Evolutionary conservation across 805 yeast species (phyloP), one percentile per base, ranked within the genome.

Genomic region (Candida wancherniae): DNA sequence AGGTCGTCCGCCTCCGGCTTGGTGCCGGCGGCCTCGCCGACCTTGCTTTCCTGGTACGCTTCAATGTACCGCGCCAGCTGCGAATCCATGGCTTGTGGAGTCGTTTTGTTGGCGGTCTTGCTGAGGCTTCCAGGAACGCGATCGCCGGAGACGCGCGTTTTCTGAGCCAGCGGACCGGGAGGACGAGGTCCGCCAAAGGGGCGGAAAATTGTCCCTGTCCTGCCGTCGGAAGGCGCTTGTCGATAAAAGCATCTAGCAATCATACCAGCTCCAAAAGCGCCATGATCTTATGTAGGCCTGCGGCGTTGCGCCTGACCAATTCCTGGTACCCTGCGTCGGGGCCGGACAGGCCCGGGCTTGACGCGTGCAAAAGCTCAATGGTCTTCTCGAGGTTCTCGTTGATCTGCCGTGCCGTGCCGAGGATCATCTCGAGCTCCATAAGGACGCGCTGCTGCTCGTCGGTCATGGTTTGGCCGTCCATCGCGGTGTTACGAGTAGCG

Each of bases 11-110:
- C 48, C 11, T 53, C 54, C 2, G 13, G 17, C 8, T 50, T 47
- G 5, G 19, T 18, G 7, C 25, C 21, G n/a, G 27, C 16, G 9
- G 31, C 15, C 15, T 33, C 31, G 19, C 46, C 29, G 19, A 61
- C 51, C 40, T 61, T 48, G 10, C 64, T 45, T 9, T 69, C 67
- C 42, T 71, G 75, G 49, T 69, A 73, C 39, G 49, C 53, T 29
- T 71, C 76, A 11, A 70, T 47, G 28, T 63, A 41, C 29, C 48
- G 51, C 4, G 63, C 41, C 33, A 54, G 61, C 36, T 50, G 49
- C 14, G 22, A 10, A 37, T 61, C 63, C 69, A 64, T 63, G 16
- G 5, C 5, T 12, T 15, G 18, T 24, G 9, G 4, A 21, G 3
- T 21, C 3, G 6, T 7, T 33, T 17, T n/a, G n/a, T n/a, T n/a